Evolutionary conservation across 768 basidiomycete species (phyloP), one percentile per base, ranked within the genome.

Genomic region (Leucocoprinus sp.): DNA sequence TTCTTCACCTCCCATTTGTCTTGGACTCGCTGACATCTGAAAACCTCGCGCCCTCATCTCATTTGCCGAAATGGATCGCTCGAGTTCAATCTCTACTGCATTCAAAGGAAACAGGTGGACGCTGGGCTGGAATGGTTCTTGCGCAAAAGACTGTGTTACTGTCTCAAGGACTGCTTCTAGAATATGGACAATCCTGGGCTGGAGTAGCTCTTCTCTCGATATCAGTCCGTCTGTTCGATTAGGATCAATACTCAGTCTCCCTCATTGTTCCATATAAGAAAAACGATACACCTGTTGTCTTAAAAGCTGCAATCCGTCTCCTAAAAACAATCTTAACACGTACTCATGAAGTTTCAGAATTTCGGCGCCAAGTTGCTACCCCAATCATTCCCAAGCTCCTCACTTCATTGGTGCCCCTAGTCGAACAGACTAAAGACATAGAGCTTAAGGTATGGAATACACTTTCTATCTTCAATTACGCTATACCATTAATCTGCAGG

Each of bases 41-140:
- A 44, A 67, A 60, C 50, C 74, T 91, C 38, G 41, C 56, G 1
- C 76, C 83, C 0, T 87, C 85, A 2, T 54, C 79, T 2, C 81
- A 89, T 57, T 65, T 79, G 8, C 65, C 76, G 45, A 88, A 87
- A 71, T 92, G 87, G 87, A 68, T 71, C 9, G 68, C 75, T n/a
- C 74, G 88, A 46, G 67, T 90, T 50, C 78, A 76, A 52, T 78
- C 87, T 2, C 66, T 91, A 42, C 66, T 91, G 39, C 82, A 84
- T 56, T 81, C 89, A 14, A 88, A 84, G 64, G 78, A 86, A 54
- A 57, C 79, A n/a, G 81, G 76, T 33, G 78, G 76, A 42, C 75
- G 84, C 47, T 92, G 89, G 89, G 80, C 83, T 17, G 89, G 85
- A 7, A 66, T 90, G 26, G 84, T 78, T 54, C 61, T 91, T 37